These are phyloP conservation scores for Begonia peltatifolia DNA, from an alignment of 306 rosid species.

Conservation along the genomic window DNA sequence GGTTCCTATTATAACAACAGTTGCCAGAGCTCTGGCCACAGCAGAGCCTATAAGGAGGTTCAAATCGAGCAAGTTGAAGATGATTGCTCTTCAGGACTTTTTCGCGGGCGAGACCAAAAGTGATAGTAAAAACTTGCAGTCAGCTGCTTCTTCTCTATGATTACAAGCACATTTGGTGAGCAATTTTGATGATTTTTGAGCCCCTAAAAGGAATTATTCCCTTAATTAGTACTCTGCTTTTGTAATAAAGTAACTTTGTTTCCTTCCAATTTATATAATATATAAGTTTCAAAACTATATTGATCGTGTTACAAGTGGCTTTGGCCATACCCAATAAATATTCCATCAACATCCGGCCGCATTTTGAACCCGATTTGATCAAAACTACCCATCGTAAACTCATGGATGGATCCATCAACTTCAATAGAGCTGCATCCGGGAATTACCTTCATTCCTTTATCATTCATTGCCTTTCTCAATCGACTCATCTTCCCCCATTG, in stretches of 20 bases:
- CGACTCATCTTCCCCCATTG: conserved; percentile 21
- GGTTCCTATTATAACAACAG: conserved; percentile 83
- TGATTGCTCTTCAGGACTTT: conserved; percentile 96
- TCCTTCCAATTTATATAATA: too few relatives aligned
- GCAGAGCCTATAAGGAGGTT: conserved; percentile 84
- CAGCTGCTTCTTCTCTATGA: conserved; percentile 19
- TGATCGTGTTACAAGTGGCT: too few relatives aligned
- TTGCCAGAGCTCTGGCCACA: conserved; percentile 88
- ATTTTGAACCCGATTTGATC: too few relatives aligned
- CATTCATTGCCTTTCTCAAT: conserved; percentile 31
- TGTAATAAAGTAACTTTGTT: too few relatives aligned
- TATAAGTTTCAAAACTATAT: too few relatives aligned
- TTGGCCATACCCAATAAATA: too few relatives aligned
- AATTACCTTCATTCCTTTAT: conserved; percentile 27
- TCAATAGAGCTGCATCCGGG: conserved; percentile 45
- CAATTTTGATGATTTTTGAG: not conserved
- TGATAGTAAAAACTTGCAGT: conserved; percentile 23
- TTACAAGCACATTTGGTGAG: not conserved
- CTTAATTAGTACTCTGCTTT: too few relatives aligned
- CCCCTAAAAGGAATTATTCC: too few relatives aligned
- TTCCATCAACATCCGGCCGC: too few relatives aligned
- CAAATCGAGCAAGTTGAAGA: conserved; percentile 45
- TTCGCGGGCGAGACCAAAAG: conserved; percentile 18
- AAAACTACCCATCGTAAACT: conserved; percentile 10
- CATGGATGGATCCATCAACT: conserved; percentile 28